Evolutionary conservation across 177 flowering plant species (phyloP), one percentile per base, ranked within the genome.

Genomic region (Vitis hybrid): DNA sequence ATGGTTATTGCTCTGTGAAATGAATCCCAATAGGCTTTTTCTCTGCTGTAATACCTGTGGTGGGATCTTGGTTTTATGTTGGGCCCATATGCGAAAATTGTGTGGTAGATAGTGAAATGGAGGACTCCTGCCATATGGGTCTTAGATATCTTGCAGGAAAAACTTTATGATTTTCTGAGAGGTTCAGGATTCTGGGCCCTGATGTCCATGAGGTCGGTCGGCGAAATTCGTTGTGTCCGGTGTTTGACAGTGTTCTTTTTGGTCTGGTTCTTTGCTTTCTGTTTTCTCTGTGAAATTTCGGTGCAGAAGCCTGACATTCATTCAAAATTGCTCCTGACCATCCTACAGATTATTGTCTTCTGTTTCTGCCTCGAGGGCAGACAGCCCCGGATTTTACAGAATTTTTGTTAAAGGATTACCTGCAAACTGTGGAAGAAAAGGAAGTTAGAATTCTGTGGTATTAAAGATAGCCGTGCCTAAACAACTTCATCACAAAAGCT

Each of bases 111-210:
- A 56, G 18, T 67, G 40, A 46, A 18, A 18, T 59, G 70, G 63
- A 32, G 62, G 57, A 35, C 66, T 65, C 24, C 52, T 62, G 62
- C 35, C n/a, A 55, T 70, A 52, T 6, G 61, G 68, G 21, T 62
- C 12, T 40, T 54, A 4, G 11, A 54, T 60, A 52, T 35, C 21
- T 66, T 27, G 56, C 60, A 18, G 3, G 24, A n/a, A 55, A 35
- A 35, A 35, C 67, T 51, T 61, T 67, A 52, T 27, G 61, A 52
- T 18, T 46, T 60, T 48, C 58, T 52, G 54, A 27, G 15, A 35
- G 24, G 51, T 3, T 59, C 65, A 57, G 70, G 48, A 15, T 66
- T 60, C 65, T 61, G 72, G 66, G 72, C 72, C 66, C 72, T 61
- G 21, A 62, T 70, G 66, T 70, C 66, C 30, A 16, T 52, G 2